Percentiles rank a stretch among this genome's conserved stretches.
These are phyloP conservation scores for Furcasterigmium sp. DNA, from an alignment of 2,329 filamentous ascomycete genomes.

Conservation along the genomic window DNA sequence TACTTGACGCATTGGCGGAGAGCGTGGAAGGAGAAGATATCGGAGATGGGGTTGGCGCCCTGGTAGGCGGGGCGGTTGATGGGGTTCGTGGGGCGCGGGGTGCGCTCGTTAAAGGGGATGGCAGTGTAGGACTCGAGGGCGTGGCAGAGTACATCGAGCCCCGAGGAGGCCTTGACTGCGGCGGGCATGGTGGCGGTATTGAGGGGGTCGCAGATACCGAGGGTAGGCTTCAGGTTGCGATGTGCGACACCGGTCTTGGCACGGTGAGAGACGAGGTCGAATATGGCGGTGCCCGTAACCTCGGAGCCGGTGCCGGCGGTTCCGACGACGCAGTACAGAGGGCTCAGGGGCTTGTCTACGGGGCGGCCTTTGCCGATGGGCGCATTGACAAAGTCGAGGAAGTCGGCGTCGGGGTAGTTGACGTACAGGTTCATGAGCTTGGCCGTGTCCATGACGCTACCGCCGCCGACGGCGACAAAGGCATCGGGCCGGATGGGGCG, in stretches of 20 bases:
- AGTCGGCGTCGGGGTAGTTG: conserved; percentile 84
- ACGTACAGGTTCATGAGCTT: conserved; percentile 98
- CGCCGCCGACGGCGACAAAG: conserved; percentile 86
- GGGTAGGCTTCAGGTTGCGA: conserved; percentile 88
- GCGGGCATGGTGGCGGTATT: conserved; percentile 96
- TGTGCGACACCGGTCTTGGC: conserved; percentile 97
- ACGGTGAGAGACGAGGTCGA: conserved; percentile 82
- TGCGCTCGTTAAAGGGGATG: conserved; percentile 86
- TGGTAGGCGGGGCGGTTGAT: conserved; percentile 92
- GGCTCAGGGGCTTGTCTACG: conserved; percentile 63
- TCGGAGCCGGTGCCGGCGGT: conserved; percentile 86
- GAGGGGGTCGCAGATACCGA: conserved; percentile 79
- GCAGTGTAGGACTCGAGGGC: conserved; percentile 96
- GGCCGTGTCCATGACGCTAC: conserved; percentile 95
- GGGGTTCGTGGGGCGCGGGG: conserved; percentile 80
- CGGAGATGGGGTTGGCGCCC: conserved; percentile 94
- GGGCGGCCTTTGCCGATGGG: conserved; percentile 83
- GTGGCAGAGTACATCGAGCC: conserved; percentile 93
- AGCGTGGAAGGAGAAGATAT: conserved; percentile 90
- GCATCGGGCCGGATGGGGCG: conserved; percentile 79
- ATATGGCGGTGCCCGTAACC: conserved; percentile 96
- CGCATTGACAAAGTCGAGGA: conserved; percentile 96
- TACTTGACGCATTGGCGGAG: conserved; percentile 84
- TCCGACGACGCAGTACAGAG: conserved; percentile 77
- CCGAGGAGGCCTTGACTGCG: conserved; percentile 86